A percentile compares a stretch with the other conserved stretches of the same genome.
Conservation (phyloP, 1,284 basidiomycete genomes). For the Melanopsichium pennsylvanicum region DNA sequence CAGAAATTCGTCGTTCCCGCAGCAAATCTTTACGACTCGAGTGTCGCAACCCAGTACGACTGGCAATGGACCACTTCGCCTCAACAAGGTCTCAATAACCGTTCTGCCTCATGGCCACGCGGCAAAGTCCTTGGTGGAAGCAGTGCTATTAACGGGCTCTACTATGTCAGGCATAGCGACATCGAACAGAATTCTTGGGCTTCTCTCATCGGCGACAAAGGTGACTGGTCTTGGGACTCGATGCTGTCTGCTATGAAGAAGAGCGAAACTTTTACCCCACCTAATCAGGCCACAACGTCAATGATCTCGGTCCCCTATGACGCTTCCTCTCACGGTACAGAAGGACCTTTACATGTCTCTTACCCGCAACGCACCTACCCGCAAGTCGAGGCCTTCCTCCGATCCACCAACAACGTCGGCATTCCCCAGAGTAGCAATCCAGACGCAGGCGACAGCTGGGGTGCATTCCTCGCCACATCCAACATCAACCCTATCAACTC, state of each 20-base stretch:
- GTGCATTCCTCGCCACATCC: slow-evolving; percentile 73
- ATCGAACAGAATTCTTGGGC: slow-evolving; percentile 53
- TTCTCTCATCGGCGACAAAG: slow-evolving; percentile 18
- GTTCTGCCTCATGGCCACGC: slow-evolving; percentile 14
- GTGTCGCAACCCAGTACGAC: slow-evolving; percentile 43
- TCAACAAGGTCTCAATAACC: slow-evolving; percentile 26
- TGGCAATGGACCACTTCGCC: slow-evolving; percentile 51
- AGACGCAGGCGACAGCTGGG: slow-evolving; percentile 70
- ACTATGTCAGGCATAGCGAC: slow-evolving; percentile 48
- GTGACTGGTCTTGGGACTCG: slow-evolving; percentile 48
- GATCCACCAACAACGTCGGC: slow-evolving; percentile 64
- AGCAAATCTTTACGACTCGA: slow-evolving; percentile 52
- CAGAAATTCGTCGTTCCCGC: slow-evolving; percentile 38
- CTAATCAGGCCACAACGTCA: slow-evolving; percentile 50
- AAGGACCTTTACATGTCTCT: slow-evolving; percentile 68
- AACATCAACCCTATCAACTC: slow-evolving; percentile 74
- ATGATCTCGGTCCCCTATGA: slow-evolving; percentile 54
- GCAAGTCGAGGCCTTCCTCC: slow-evolving; percentile 46
- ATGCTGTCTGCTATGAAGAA: slow-evolving; percentile 68
- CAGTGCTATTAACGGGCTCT: slow-evolving; percentile 58
- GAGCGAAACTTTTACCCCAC: slow-evolving; percentile 68
- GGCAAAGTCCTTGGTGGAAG: slow-evolving; percentile 58
- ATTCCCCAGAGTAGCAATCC: slow-evolving; percentile 69
- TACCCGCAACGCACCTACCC: slow-evolving; percentile 48
- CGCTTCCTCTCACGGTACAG: slow-evolving; percentile 67